phyloP scores from a whole-genome alignment of 106 monocot species.

The Posidonia australis region DNA sequence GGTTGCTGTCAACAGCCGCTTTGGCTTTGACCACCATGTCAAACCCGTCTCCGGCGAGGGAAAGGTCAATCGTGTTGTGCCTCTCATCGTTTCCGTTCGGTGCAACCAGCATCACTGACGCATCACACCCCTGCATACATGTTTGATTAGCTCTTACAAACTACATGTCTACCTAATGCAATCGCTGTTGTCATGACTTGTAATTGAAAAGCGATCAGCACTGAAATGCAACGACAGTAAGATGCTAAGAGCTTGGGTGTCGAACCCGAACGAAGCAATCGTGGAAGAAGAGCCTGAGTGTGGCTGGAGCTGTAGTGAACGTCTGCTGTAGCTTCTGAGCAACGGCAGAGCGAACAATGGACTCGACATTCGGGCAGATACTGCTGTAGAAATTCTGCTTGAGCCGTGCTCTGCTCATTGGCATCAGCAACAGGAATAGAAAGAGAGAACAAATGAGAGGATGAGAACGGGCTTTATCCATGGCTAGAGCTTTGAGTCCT shows the following conservation, averaged over 20 bases:
- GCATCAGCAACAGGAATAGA: not conserved
- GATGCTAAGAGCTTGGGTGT: not conserved
- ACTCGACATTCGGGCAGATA: constrained; percentile 30
- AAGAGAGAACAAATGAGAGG: constrained; percentile 4
- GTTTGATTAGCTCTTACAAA: no score
- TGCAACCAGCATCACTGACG: constrained; percentile 45
- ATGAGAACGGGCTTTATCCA: not conserved
- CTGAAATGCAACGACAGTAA: no score
- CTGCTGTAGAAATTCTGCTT: constrained; percentile 17
- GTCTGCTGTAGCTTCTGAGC: constrained; percentile 30
- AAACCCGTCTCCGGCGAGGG: constrained; percentile 53
- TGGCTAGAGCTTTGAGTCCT: not conserved
- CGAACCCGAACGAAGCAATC: constrained; percentile 64
- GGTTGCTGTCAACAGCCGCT: constrained; percentile 44
- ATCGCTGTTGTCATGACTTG: not conserved
- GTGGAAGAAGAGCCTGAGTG: constrained; percentile 83
- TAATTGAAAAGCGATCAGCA: no score
- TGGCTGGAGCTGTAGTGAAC: constrained; percentile 31
- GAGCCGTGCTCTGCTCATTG: not conserved
- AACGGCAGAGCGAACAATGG: constrained; percentile 41
- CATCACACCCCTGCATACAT: constrained; percentile 62
- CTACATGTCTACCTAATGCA: no score
- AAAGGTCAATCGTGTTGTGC: constrained; percentile 29
- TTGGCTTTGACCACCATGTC: constrained; percentile 59
- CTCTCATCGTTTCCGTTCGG: constrained; percentile 49